Evolutionary conservation across 1,139 yeast species (phyloP).

Genomic region (Lodderomyces beijingensis): DNA sequence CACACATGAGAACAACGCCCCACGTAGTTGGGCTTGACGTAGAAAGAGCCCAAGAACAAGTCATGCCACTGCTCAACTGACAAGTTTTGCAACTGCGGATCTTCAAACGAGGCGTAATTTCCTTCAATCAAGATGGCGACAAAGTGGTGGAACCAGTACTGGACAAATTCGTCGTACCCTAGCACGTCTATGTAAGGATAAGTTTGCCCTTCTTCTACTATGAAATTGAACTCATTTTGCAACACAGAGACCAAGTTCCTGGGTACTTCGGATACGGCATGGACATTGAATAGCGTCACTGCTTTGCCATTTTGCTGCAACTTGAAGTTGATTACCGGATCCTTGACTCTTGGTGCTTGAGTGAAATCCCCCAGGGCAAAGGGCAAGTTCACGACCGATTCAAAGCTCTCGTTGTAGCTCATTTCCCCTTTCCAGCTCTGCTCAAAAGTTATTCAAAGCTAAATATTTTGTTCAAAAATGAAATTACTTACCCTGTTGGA

Average conservation of each 20-base stretch:
- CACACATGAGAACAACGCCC: constrained; percentile 79
- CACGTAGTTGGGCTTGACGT: constrained; percentile 71
- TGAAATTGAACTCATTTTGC: constrained; percentile 38
- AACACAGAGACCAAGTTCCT: constrained; percentile 26
- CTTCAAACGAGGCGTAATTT: constrained; percentile 14
- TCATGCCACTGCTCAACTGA: constrained; percentile 32
- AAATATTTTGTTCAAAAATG: too few species aligned
- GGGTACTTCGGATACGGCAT: constrained; percentile 31
- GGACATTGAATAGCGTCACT: constrained; percentile 36
- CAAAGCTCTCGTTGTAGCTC: too few species aligned
- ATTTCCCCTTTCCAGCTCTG: too few species aligned
- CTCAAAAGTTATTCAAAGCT: neutral
- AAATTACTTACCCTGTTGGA: neutral
- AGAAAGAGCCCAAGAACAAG: constrained; percentile 60
- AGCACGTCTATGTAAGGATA: constrained; percentile 39
- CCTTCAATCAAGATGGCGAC: constrained; percentile 46
- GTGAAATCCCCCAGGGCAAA: constrained; percentile 29
- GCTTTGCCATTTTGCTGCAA: constrained; percentile 25
- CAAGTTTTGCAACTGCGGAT: constrained; percentile 11
- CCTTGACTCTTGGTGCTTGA: constrained; percentile 20
- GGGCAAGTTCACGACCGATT: constrained; percentile 24
- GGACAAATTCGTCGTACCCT: constrained; percentile 27
- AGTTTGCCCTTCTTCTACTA: constrained; percentile 49
- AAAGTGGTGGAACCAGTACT: constrained; percentile 44
- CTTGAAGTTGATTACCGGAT: constrained; percentile 21